Percentiles rank a stretch among this genome's conserved stretches.
Conservation (phyloP, 495 filamentous ascomycete genomes). For the Penicillium diatomitis region DNA sequence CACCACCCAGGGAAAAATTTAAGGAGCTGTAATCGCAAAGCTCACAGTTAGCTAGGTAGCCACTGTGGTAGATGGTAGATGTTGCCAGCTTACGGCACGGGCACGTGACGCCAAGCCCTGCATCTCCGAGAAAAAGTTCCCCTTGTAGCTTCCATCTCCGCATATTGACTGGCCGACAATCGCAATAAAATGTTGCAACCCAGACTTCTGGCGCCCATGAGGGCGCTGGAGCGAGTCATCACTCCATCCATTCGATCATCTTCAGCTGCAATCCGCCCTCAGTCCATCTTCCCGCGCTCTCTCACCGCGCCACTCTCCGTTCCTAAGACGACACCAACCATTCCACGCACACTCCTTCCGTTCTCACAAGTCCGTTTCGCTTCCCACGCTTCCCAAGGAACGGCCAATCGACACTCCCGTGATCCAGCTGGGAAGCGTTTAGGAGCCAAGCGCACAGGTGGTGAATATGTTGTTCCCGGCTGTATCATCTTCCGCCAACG, state of each 20-base stretch:
- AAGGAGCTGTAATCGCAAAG: not conserved
- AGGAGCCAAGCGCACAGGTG: slow-evolving; percentile 85
- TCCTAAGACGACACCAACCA: slow-evolving; percentile 18
- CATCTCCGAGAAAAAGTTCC: slow-evolving; percentile 30
- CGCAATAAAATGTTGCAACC: slow-evolving; percentile 30
- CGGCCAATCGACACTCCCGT: slow-evolving; percentile 71
- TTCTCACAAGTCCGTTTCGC: slow-evolving; percentile 56
- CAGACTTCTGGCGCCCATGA: slow-evolving; percentile 31
- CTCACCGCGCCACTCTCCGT: slow-evolving; percentile 23
- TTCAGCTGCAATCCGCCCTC: slow-evolving; percentile 12
- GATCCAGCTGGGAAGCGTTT: slow-evolving; percentile 88
- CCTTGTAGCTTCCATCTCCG: slow-evolving; percentile 15
- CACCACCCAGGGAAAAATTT: not conserved
- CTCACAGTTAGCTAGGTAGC: not conserved
- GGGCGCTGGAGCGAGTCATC: slow-evolving; percentile 32
- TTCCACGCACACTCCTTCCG: slow-evolving; percentile 23
- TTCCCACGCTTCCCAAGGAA: slow-evolving; percentile 76
- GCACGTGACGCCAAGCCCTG: slow-evolving; percentile 27
- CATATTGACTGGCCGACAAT: slow-evolving; percentile 11
- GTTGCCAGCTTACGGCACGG: slow-evolving; percentile 18
- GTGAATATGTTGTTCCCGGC: slow-evolving; percentile 83
- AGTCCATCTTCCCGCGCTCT: slow-evolving; percentile 32
- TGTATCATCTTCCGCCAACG: slow-evolving; percentile 98
- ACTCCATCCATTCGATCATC: slow-evolving; percentile 20
- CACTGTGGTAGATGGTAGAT: slow-evolving; percentile 7